Percentiles rank a stretch among this genome's conserved stretches.
phyloP scores from a whole-genome alignment of 106 monocot species.

The Phalaenopsis equestris region DNA sequence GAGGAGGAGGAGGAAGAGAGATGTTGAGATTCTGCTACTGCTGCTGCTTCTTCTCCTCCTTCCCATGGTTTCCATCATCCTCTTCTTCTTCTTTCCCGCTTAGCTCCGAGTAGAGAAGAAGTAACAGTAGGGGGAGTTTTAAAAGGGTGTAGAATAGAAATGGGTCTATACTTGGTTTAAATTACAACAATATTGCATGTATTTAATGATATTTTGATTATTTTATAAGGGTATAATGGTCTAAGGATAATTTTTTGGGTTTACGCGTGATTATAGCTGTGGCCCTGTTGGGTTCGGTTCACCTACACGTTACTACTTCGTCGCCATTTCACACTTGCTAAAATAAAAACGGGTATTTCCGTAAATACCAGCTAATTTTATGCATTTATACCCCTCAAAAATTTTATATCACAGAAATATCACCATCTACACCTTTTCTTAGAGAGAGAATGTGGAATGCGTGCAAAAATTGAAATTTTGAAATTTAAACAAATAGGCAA shows the following conservation, averaged over 20 bases:
- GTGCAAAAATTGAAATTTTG: too few species aligned
- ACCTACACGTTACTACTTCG: too few species aligned
- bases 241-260: neutral
- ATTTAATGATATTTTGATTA: neutral
- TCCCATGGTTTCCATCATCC: neutral
- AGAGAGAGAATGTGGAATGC: too few species aligned
- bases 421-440: too few species aligned
- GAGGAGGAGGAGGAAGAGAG: slow-evolving; percentile 3
- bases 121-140: neutral
- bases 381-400: too few species aligned
- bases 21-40: neutral
- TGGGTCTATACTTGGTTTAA: neutral
- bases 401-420: too few species aligned
- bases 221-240: neutral
- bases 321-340: too few species aligned
- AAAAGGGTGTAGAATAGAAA: neutral
- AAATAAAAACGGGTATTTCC: too few species aligned
- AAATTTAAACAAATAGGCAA: too few species aligned
- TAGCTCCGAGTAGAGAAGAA: neutral
- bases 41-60: neutral
- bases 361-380: too few species aligned
- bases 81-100: neutral
- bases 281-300: too few species aligned
- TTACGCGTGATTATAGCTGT: neutral
- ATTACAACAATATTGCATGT: neutral